Base-by-base conservation (phyloP, 345 rosid species). In the Brassica juncea region DNA sequence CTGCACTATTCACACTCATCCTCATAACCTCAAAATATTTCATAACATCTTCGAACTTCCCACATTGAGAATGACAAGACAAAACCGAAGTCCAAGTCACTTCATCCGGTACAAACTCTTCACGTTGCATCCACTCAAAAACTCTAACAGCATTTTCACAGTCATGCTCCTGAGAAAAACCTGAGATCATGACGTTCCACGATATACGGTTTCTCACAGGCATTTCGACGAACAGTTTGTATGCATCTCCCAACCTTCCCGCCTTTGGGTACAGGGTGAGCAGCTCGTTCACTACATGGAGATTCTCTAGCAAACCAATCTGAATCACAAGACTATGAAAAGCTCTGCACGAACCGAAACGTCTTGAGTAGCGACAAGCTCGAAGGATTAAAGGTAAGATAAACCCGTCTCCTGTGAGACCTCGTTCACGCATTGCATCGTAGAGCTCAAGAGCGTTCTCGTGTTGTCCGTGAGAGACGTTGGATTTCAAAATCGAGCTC, bases 61-160 rank as follows among this genome's bases (percentile, higher is more conserved):
- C 82, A 39, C 88, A 77, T 5, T 89, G 88, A 42, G 88, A 88
- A 81, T 86, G 88, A 58, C 91, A 86, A 5, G 94, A 91, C 58
- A 89, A 76, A 68, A 92, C 37, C 0, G 94, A 88, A 64, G 92
- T 89, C 94, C 92, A 89, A 5, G 92, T 91, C 70, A 90, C 92
- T 54, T 73, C 60, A 67, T 87, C 88, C n/a, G 94, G 94, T 74
- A 81, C 83, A 75, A 85, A 66, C 1, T 89, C 94, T 34, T 86
- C 89, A 2, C 81, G 70, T 39, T 86, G 87, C 98, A 91, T 91
- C 84, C 85, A 75, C 25, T 34, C 73, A 60, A 89, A 84, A 28
- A 86, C 76, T 71, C 75, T 81, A 67, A 84, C 65, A 62, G 97
- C 92, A 63, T 81, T 84, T 47, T 79, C 85, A 76, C 83, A 86